A percentile compares a stretch with the other conserved stretches of the same genome.
phyloP scores from a whole-genome alignment of 495 filamentous ascomycete species.

The Sphaerosporella brunnea region DNA sequence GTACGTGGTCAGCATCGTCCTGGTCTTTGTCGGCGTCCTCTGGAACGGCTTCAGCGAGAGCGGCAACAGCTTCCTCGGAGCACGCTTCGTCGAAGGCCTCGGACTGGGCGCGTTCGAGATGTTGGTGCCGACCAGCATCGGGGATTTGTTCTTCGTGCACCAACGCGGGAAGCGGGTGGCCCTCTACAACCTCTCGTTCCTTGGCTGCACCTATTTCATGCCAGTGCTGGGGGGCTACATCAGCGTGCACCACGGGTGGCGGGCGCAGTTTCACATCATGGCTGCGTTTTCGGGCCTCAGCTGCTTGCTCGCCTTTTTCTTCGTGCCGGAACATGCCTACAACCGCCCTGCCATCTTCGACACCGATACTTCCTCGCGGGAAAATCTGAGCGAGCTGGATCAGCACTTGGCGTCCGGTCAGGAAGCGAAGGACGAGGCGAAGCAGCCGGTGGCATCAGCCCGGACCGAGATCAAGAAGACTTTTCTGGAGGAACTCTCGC shows the following conservation, averaged over 20 bases:
- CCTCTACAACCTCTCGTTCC: constrained; percentile 45
- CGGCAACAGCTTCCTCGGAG: constrained; percentile 40
- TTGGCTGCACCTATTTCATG: constrained; percentile 36
- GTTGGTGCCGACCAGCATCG: constrained; percentile 38
- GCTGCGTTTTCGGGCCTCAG: constrained; percentile 18
- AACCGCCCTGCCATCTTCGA: constrained; percentile 25
- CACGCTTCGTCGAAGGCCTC: constrained; percentile 33
- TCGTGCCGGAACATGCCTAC: constrained; percentile 25
- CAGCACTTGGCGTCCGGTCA: constrained; percentile 3
- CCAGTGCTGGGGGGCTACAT: constrained; percentile 38
- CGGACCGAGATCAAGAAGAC: constrained; percentile 25
- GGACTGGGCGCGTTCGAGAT: constrained; percentile 43
- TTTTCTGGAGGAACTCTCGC: constrained; percentile 26
- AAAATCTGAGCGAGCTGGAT: constrained; percentile 14
- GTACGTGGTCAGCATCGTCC: constrained; percentile 39
- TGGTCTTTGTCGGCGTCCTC: constrained; percentile 41
- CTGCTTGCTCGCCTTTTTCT: constrained; percentile 19
- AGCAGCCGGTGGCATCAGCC: neutral
- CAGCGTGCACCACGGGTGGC: constrained; percentile 23
- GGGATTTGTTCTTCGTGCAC: constrained; percentile 46
- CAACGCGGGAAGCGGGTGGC: constrained; percentile 47
- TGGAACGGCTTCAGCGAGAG: constrained; percentile 42
- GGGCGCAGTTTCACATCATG: constrained; percentile 23
- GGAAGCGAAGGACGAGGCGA: neutral
- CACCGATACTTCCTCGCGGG: constrained; percentile 14